A percentile compares a stretch with the other conserved stretches of the same genome.
These are phyloP conservation scores for Phytophthora multivora DNA, from an alignment of 352 stramenopile genomes.

Conservation along the genomic window DNA sequence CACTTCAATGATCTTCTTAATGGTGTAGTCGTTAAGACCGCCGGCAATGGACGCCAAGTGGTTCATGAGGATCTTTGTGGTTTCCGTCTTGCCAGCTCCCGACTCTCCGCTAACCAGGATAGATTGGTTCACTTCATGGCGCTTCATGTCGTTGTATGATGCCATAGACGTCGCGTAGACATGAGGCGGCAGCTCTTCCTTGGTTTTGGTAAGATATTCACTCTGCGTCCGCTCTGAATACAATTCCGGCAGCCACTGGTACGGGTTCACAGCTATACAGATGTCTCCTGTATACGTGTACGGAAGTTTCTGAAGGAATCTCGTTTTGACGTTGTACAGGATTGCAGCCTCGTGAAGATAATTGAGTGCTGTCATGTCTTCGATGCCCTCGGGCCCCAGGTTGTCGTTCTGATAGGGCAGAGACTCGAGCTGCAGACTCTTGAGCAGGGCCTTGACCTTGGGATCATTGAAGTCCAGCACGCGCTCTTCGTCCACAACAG, in stretches of 20 bases:
- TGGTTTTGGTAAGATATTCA: constrained; percentile 66
- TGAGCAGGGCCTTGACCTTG: constrained; percentile 64
- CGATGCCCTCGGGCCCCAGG: constrained; percentile 58
- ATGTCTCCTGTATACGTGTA: constrained; percentile 98
- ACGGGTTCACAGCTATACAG: constrained; percentile 97
- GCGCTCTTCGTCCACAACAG: constrained; percentile 46
- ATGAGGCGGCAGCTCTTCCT: constrained; percentile 67
- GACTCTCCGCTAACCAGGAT: constrained; percentile 89
- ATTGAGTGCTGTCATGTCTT: constrained; percentile 90
- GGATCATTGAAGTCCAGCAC: constrained; percentile 80
- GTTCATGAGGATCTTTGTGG: constrained; percentile 91
- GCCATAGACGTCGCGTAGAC: constrained; percentile 77
- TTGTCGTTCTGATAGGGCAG: constrained; percentile 83
- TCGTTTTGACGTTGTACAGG: constrained; percentile 90
- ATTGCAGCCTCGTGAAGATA: constrained; percentile 92
- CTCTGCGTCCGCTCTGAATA: constrained; percentile 79
- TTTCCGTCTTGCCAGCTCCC: constrained; percentile 89
- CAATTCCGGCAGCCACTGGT: constrained; percentile 89
- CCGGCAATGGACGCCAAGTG: constrained; percentile 79
- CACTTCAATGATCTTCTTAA: constrained; percentile 84
- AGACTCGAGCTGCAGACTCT: constrained; percentile 68
- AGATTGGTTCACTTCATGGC: constrained; percentile 72
- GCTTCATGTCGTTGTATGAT: constrained; percentile 73
- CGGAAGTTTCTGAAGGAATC: constrained; percentile 86
- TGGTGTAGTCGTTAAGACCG: constrained; percentile 70